Evolutionary conservation across 2,329 filamentous ascomycete genomes (phyloP), one percentile per base, ranked within the genome.

Genomic region (Colletotrichum euphorbiae): DNA sequence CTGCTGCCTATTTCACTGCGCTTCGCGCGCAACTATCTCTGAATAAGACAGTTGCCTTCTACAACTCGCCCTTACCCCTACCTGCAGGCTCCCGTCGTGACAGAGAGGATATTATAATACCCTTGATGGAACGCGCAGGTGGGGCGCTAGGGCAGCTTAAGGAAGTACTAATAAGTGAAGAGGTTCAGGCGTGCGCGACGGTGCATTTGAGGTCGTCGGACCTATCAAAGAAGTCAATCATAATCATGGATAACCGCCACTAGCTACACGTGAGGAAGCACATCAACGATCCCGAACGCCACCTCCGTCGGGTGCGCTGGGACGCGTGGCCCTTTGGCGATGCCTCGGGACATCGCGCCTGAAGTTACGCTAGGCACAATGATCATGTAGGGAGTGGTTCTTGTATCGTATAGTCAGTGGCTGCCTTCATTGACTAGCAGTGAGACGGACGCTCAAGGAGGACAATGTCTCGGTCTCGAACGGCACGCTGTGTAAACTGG

Each of bases 301-400:
- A 80, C 43, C 69, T 80, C 5, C 76, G 78, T 4, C 74, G 78
- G 1, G 74, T 80, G 3, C 73, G 78, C 6, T 79, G 77, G 78
- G 76, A 78, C 52, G 77, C 75, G 8, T 45, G 71, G 17, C 71
- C 75, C 3, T 78, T 78, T 40, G 51, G 40, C 17, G 5, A 28
- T 9, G 7, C 36, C 45, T 5, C 24, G 24, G 24, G 4, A 24
- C 1, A 5, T 24, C 24, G 24, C 4, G 24, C 24, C 24, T 24
- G 24, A 24, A 24, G 24, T 24, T 24, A 5, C 24, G 24, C 4
- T 4, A 5, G 4, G 24, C 1, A 24, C 24, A 24, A 24, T 4
- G 24, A 24, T 4, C 24, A 24, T 5, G 1, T 5, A 24, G 4
- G 24, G 24, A 24, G 5, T 24, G 24, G 24, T 24, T 24, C 4